Conservation (phyloP, 768 basidiomycete species). For the Trametes meyenii region DNA sequence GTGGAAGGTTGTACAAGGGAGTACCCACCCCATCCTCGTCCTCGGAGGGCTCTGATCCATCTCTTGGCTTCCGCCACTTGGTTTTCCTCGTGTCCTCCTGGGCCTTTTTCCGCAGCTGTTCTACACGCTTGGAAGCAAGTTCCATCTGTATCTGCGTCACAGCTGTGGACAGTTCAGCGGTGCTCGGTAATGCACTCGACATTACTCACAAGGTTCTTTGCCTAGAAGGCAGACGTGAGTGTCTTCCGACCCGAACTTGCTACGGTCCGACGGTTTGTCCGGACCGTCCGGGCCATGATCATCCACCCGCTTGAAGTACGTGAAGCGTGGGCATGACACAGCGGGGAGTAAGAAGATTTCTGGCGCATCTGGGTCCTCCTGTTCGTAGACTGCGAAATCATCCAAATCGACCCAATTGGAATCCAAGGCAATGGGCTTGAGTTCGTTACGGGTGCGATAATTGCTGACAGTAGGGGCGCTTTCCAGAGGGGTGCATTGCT, state of each 20-base stretch:
- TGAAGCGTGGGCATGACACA: conserved; percentile 80
- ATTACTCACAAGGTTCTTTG: conserved; percentile 62
- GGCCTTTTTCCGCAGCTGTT: conserved; percentile 44
- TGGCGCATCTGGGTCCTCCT: conserved; percentile 62
- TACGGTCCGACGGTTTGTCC: conserved; percentile 46
- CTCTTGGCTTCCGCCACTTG: not conserved
- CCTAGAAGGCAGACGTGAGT: conserved; percentile 84
- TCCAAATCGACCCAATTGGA: conserved; percentile 76
- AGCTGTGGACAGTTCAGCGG: conserved; percentile 41
- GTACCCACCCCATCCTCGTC: not conserved
- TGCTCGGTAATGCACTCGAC: not conserved
- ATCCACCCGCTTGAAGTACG: conserved; percentile 65
- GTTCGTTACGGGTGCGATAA: conserved; percentile 49
- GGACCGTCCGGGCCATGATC: conserved; percentile 43
- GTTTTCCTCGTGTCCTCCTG: conserved; percentile 1
- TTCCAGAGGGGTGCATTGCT: conserved; percentile 50
- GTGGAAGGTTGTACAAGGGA: not conserved
- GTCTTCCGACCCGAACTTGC: conserved; percentile 86
- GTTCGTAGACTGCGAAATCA: conserved; percentile 73
- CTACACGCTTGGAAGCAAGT: conserved; percentile 57
- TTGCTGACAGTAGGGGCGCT: conserved; percentile 48
- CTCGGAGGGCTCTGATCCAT: not conserved
- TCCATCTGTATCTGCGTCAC: conserved; percentile 66
- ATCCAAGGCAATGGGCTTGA: conserved; percentile 45
- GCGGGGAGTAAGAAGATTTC: conserved; percentile 69